Evolutionary conservation across 2,329 filamentous ascomycete genomes (phyloP), one percentile per base, ranked within the genome.

Genomic region (Penicillium crustosum): DNA sequence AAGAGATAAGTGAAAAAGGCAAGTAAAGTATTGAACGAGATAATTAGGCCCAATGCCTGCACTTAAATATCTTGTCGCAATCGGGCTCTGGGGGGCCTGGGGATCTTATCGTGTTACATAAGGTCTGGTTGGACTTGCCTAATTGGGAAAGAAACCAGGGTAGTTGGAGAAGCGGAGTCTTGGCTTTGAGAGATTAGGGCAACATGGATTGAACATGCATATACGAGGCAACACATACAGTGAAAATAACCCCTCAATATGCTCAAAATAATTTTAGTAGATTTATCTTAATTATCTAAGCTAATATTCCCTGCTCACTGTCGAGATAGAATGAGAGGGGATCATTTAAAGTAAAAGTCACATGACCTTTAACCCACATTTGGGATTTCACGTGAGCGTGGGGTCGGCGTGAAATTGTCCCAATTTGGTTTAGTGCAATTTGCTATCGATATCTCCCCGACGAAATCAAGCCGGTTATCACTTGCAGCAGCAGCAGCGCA

Each of bases 81-180:
- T 23, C 3, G 10, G 10, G 23, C 2, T 23, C 23, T 23, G 23
- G 23, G 19, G 23, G 15, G 15, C 36, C 35, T n/a, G 19, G 31
- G 43, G 10, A 59, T 61, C 62, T 64, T 64, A 64, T 66, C 60
- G 52, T n/a, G 38, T 38, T 41, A 47, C 50, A 49, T 49, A 57
- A 58, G 27, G 5, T 49, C 60, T 57, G 70, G 64, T 48, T 70
- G 70, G 60, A 72, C 70, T 50, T 73, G 58, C 70, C 66, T 38
- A 47, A 61, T 68, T 55, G 36, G 69, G 70, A 60, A 51, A 64
- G 43, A 51, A 31, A 23, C n/a, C 33, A 48, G 29, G 25, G 45
- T 49, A 49, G 21, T 52, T 36, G 41, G 41, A 48, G 49, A 52
- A 49, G 49, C 10, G 36, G 33, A 35, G 47, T 25, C 31, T 47